Evolutionary conservation across 179 eudicot genomes (phyloP).

Genomic region (Pouteria campechiana): DNA sequence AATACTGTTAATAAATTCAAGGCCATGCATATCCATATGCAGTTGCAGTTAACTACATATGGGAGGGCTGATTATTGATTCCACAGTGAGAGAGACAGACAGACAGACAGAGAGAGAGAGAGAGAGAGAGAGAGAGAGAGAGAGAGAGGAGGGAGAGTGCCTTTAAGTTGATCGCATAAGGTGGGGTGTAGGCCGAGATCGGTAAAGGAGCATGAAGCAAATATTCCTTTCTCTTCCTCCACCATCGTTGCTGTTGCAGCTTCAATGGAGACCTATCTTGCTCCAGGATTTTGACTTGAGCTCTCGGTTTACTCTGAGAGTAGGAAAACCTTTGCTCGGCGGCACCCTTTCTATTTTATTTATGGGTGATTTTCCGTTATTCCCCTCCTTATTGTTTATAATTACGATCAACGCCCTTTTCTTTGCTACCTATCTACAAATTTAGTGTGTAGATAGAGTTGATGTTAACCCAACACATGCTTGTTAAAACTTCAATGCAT

Average conservation of each 20-base stretch:
- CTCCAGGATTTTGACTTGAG: too few species aligned
- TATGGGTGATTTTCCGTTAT: too few species aligned
- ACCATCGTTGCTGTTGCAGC: neutral
- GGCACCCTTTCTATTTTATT: too few species aligned
- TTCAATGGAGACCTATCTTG: too few species aligned
- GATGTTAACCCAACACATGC: too few species aligned
- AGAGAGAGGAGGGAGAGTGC: slow-evolving; percentile 17
- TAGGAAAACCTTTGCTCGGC: too few species aligned
- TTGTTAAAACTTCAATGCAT: too few species aligned
- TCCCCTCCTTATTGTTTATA: too few species aligned
- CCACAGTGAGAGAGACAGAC: neutral
- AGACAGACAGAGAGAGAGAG: neutral
- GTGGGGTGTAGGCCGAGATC: slow-evolving; percentile 75
- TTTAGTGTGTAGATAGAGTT: too few species aligned
- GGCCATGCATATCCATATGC: neutral
- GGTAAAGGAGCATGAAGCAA: slow-evolving; percentile 69
- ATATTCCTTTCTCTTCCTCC: slow-evolving; percentile 18
- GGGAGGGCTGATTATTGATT: neutral
- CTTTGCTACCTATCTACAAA: too few species aligned
- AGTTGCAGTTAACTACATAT: neutral
- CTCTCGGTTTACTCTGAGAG: too few species aligned
- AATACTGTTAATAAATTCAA: slow-evolving; percentile 1
- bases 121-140: neutral
- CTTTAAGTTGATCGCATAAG: slow-evolving; percentile 72
- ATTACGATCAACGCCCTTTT: too few species aligned